A percentile compares a stretch with the other conserved stretches of the same genome.
phyloP scores from a whole-genome alignment of 805 yeast species.

The Nakazawaea pomicola region DNA sequence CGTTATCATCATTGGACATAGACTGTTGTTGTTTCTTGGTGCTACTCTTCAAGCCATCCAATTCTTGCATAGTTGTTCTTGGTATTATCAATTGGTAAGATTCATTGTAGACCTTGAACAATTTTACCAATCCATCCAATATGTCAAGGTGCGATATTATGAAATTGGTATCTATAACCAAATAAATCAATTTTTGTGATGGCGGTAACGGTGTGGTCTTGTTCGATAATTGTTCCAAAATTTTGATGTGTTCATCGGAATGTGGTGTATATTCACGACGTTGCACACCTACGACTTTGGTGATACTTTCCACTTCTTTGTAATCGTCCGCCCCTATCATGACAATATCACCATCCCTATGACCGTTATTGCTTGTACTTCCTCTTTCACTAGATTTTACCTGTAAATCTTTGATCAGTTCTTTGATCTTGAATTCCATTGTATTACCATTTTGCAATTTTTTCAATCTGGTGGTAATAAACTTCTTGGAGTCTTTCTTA shows the following conservation, averaged over 20 bases:
- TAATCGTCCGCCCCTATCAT: conserved; percentile 10
- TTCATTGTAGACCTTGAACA: conserved; percentile 38
- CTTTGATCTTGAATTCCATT: conserved; percentile 3
- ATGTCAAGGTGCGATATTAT: conserved; percentile 61
- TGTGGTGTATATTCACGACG: no score
- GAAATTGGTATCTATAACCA: conserved; percentile 83
- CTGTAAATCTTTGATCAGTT: conserved; percentile 3
- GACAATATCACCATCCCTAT: conserved; percentile 3
- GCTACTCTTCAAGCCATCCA: conserved; percentile 79
- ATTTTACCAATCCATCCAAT: conserved; percentile 43
- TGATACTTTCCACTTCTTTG: conserved; percentile 5
- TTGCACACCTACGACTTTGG: background rate
- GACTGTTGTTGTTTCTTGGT: conserved; percentile 23
- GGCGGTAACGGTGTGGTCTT: background rate
- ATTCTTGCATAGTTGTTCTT: conserved; percentile 59
- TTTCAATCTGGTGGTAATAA: conserved; percentile 1
- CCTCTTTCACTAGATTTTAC: background rate
- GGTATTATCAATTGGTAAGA: conserved; percentile 57
- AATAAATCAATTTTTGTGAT: conserved; percentile 18
- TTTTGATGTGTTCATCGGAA: no score
- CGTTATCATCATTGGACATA: no score
- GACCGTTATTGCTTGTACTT: background rate
- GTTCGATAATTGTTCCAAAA: background rate
- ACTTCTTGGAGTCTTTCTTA: conserved; percentile 3
- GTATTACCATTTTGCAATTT: background rate